Percentiles rank a stretch among this genome's conserved stretches.
Evolutionary conservation across 139 green algal species (phyloP).

Genomic region (Chlorella sorokiniana): DNA sequence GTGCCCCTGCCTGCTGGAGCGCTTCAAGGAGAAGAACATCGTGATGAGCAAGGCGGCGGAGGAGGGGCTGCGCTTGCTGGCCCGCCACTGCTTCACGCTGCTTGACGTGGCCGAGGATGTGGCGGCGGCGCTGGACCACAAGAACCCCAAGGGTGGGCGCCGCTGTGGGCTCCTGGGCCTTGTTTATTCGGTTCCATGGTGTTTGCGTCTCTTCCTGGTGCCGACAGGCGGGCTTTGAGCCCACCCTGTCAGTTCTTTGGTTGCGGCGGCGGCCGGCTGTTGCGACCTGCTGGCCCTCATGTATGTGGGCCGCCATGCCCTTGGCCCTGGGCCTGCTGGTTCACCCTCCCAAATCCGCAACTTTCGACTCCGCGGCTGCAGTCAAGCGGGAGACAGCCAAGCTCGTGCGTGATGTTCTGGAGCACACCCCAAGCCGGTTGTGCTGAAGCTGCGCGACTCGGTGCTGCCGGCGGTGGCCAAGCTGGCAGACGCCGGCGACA

Average conservation of each 20-base stretch:
- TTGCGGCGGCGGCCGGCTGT: too few species aligned
- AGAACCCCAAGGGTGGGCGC: constrained; percentile 81
- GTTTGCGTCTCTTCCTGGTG: too few species aligned
- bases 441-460: constrained; percentile 28
- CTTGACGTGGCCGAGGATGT: constrained; percentile 75
- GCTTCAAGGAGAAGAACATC: constrained; percentile 86
- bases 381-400: constrained; percentile 64
- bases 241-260: too few species aligned
- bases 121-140: constrained; percentile 66
- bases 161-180: too few species aligned
- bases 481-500: constrained; percentile 69
- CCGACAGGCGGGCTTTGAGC: too few species aligned
- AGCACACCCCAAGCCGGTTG: constrained; percentile 26
- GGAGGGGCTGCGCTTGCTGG: constrained; percentile 60
- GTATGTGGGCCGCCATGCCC: too few species aligned
- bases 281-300: too few species aligned
- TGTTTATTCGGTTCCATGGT: too few species aligned
- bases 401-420: constrained; percentile 58
- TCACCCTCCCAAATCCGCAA: not conserved
- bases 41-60: constrained; percentile 61
- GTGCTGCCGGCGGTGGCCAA: constrained; percentile 71
- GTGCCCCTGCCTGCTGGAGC: constrained; percentile 72
- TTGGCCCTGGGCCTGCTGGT: too few species aligned
- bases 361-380: not conserved
- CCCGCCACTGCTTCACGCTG: constrained; percentile 71